Evolutionary conservation across 2,329 filamentous ascomycete species (phyloP).

Genomic region (Chrysoporthe austroafricana): DNA sequence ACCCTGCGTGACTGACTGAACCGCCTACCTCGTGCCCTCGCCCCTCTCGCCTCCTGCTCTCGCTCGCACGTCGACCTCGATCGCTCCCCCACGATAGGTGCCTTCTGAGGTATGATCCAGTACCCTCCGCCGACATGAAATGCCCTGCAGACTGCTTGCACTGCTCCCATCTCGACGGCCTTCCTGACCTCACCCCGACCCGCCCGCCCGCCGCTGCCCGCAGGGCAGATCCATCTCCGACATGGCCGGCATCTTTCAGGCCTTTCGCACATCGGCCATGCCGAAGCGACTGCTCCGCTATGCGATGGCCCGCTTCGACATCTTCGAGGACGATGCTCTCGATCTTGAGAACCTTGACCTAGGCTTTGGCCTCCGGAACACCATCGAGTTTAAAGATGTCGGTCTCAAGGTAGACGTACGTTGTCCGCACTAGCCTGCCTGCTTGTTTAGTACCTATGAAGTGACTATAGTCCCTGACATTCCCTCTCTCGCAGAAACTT

Average conservation of each 20-base stretch:
- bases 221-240: constrained; percentile 28
- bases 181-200: constrained; percentile 9
- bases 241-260: constrained; percentile 76
- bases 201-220: background rate
- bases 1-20: background rate
- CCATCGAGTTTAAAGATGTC: constrained; percentile 85
- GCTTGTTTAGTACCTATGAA: background rate
- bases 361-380: constrained; percentile 78
- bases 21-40: background rate
- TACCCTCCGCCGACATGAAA: constrained; percentile 27
- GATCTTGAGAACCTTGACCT: constrained; percentile 87
- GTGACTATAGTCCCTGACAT: constrained; percentile 7
- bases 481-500: constrained; percentile 67
- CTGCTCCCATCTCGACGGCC: constrained; percentile 20
- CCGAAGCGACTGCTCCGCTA: constrained; percentile 89
- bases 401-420: constrained; percentile 76
- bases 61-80: background rate
- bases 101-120: constrained; percentile 12
- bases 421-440: constrained; percentile 23
- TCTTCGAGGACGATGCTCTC: constrained; percentile 85
- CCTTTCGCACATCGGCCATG: constrained; percentile 70
- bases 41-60: background rate
- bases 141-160: constrained; percentile 23
- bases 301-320: constrained; percentile 78
- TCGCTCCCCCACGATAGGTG: background rate